Evolutionary conservation across 257 asterid genomes (phyloP), one percentile per base, ranked within the genome.

Genomic region (Jacaranda mimosifolia): DNA sequence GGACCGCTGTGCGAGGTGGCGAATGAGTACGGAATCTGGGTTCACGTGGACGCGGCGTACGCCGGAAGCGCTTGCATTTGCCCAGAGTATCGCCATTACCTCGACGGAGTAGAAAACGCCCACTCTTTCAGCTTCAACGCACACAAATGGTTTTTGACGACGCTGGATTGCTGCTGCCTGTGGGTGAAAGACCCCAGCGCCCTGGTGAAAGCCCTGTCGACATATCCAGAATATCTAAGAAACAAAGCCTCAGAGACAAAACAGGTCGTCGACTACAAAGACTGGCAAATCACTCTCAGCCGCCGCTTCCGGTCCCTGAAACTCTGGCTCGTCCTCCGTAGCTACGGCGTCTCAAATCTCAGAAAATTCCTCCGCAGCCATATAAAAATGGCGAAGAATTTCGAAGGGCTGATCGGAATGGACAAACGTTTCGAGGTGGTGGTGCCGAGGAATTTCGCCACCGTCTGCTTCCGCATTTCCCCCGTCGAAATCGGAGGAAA

Each of bases 251-350:
- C 97, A 0, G 96, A 89, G 1, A 68, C 88, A 0, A 86, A 88
- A 38, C 87, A 85, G 56, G 98, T 92, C 0, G 91, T 91, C 5
- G 97, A 92, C 17, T 92, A 91, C 81, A 92, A 91, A 58, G 97
- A 92, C 75, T 92, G 97, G 97, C 97, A 91, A 67, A 89, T 91
- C 59, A 68, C 95, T 0, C 87, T 92, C 48, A 92, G 98, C 86
- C 82, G 96, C 0, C 88, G 97, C 5, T 92, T 92, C 78, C 59
- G 97, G 8, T 87, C 97, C 0, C 80, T 92, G 73, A 90, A 92
- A 32, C 81, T 92, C 10, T 90, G 97, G 97, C 76, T 92, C 19
- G 96, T 89, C 3, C 83, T 90, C 69, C 82, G 94, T 3, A 89
- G 88, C 82, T 92, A 92, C 76, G 97, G 96, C 3, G 91, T 89